phyloP scores from a whole-genome alignment of 1,284 basidiomycete species.

The Boletus albobrunnescens region DNA sequence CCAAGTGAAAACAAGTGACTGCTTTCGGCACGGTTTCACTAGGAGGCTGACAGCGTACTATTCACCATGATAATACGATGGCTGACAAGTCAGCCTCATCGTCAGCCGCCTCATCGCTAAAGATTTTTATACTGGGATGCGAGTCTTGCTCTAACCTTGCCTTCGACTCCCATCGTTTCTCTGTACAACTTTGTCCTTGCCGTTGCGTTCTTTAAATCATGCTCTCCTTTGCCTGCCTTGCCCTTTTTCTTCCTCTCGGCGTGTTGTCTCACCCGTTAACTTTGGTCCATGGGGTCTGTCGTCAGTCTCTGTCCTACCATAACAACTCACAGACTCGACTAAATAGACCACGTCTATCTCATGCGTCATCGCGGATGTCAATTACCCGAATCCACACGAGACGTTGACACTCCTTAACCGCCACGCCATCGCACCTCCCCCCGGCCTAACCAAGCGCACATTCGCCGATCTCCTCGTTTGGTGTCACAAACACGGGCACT shows the following conservation, averaged over 20 bases:
- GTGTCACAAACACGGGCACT: slow-evolving; percentile 22
- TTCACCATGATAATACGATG: too few species aligned
- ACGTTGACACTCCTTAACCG: slow-evolving; percentile 25
- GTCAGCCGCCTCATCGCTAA: slow-evolving; percentile 13
- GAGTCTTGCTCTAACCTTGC: background rate
- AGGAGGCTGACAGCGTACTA: too few species aligned
- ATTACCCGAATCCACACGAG: slow-evolving; percentile 23
- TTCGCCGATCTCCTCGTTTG: slow-evolving; percentile 31
- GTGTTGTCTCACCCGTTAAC: slow-evolving; percentile 19
- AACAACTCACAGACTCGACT: background rate
- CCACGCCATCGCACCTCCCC: slow-evolving; percentile 20
- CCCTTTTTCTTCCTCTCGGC: slow-evolving; percentile 21
- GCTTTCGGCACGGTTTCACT: too few species aligned
- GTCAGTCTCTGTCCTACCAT: background rate
- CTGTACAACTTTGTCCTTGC: background rate
- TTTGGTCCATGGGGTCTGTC: slow-evolving; percentile 8
- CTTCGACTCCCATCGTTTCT: background rate
- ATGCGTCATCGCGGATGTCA: slow-evolving; percentile 29
- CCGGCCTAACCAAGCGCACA: slow-evolving; percentile 21
- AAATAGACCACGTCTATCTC: slow-evolving; percentile 11
- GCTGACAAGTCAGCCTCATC: slow-evolving; percentile 10
- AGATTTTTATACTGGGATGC: background rate
- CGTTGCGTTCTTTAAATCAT: slow-evolving; percentile 17
- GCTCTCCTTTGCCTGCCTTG: slow-evolving; percentile 19
- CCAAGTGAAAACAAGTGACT: too few species aligned